A percentile compares a stretch with the other conserved stretches of the same genome.
Evolutionary conservation across 2,329 filamentous ascomycete species (phyloP).

Genomic region (Fusarium sp.): DNA sequence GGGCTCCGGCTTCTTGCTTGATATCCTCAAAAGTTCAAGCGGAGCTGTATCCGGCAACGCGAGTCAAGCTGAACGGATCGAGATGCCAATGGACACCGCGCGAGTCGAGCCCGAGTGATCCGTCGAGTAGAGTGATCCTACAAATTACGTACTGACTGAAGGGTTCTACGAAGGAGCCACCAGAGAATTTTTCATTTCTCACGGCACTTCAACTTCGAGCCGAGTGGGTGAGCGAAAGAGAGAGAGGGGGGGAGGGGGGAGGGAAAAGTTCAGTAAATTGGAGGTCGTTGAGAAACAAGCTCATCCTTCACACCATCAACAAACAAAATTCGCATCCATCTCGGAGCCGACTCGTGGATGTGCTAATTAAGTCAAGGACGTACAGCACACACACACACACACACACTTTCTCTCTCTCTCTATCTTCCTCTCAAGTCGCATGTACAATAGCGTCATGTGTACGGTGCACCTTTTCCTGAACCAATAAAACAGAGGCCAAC

Average conservation of each 20-base stretch:
- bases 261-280: neutral
- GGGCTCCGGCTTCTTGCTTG: neutral
- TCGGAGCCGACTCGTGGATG: conserved; percentile 18
- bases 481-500: conserved; percentile 27
- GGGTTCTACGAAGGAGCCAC: neutral
- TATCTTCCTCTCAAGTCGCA: conserved; percentile 10
- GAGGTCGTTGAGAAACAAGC: neutral
- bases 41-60: conserved; percentile 1
- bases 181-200: conserved; percentile 9
- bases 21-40: neutral
- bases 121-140: neutral
- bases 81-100: neutral
- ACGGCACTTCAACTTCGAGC: conserved; percentile 16
- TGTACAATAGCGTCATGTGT: conserved; percentile 41
- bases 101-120: conserved; percentile 24
- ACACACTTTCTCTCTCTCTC: neutral
- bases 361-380: conserved; percentile 4
- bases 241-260: neutral
- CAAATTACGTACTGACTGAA: conserved; percentile 31
- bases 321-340: neutral
- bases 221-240: neutral
- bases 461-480: conserved; percentile 16
- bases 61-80: conserved; percentile 22
- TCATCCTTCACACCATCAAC: conserved; percentile 9
- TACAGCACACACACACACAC: neutral